Evolutionary conservation across 2,329 filamentous ascomycete genomes (phyloP), one percentile per base, ranked within the genome.

Genomic region (Paecilomyces formosus): DNA sequence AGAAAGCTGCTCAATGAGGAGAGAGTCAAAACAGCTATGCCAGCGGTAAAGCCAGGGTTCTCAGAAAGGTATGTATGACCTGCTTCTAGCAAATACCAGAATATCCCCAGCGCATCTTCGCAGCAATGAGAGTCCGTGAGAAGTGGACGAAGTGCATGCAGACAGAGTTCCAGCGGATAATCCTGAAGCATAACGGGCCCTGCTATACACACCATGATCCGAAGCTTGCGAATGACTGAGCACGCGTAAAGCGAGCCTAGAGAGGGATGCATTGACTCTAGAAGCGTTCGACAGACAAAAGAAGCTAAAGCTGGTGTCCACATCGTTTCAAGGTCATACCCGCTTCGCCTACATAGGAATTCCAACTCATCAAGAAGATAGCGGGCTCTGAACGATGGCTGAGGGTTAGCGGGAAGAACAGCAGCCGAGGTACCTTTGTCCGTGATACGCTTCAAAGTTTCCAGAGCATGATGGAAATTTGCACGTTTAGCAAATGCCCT

Each of bases 91-190:
- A 99, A 81, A 72, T 96, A 97, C 71, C 91, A 88, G 60, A 89
- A 86, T 33, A 99, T 83, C 0, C 92, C 93, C 52, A 97, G 81
- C 1, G 90, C 87, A 76, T 99, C 94, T 68, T 96, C 90, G 9
- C 92, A 89, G 72, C 93, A 97, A 68, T 95, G 88, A 0, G 87
- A 82, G 64, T 97, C 88, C 1, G 88, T 87, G 5, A 97, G 78
- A 64, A 92, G 95, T 0, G 86, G 85, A 9, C 88, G 82, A 21
- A 96, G 79, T 1, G 89, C 88, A 66, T 92, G 89, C 1, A 99
- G 80, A 0, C 96, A 80, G 89, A 97, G 94, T 72, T 99, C 90
- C 13, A 97, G 73, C 11, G 91, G 89, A 68, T 97, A 97, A 0
- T 88, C 89, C 49, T 85, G 78, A 24, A 88, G 79, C n/a, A 89